Percentiles rank a stretch among this genome's conserved stretches.
Evolutionary conservation across 2,329 filamentous ascomycete species (phyloP).

Genomic region (Aspergillus pseudoglaucus): DNA sequence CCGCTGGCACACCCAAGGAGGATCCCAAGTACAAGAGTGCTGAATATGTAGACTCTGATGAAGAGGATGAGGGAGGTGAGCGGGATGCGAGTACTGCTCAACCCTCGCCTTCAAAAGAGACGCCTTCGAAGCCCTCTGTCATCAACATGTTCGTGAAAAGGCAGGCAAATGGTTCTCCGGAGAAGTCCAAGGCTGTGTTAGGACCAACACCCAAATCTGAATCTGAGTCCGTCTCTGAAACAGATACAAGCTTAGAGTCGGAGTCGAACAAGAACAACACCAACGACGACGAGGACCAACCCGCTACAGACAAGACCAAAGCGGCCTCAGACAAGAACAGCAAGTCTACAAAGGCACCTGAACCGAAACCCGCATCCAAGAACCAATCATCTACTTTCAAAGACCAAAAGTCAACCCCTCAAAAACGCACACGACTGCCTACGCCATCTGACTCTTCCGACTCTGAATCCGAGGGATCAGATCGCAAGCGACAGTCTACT

Average conservation of each 20-base stretch:
- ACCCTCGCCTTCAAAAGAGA: not conserved
- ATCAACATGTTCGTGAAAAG: not conserved
- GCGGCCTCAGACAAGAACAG: not conserved
- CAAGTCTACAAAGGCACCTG: not conserved
- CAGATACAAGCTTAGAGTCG: not conserved
- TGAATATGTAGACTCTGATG: constrained; percentile 8
- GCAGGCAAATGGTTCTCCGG: not conserved
- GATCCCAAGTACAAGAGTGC: constrained; percentile 6
- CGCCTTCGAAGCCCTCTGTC: not conserved
- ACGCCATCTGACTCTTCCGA: no score
- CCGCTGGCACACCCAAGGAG: constrained; percentile 2
- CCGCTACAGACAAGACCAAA: not conserved
- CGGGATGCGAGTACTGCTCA: not conserved
- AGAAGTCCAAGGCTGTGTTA: not conserved
- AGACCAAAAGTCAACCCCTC: not conserved
- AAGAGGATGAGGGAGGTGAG: constrained; percentile 5
- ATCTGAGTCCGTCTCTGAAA: not conserved
- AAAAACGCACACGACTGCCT: no score
- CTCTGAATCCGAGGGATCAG: no score
- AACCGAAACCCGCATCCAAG: not conserved
- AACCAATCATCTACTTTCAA: constrained; percentile 6
- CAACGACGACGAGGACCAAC: not conserved
- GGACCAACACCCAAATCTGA: not conserved
- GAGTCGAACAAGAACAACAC: not conserved
- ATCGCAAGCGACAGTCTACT: no score